Conservation (phyloP, 805 yeast species). For the Nadsonia fulvescens region DNA sequence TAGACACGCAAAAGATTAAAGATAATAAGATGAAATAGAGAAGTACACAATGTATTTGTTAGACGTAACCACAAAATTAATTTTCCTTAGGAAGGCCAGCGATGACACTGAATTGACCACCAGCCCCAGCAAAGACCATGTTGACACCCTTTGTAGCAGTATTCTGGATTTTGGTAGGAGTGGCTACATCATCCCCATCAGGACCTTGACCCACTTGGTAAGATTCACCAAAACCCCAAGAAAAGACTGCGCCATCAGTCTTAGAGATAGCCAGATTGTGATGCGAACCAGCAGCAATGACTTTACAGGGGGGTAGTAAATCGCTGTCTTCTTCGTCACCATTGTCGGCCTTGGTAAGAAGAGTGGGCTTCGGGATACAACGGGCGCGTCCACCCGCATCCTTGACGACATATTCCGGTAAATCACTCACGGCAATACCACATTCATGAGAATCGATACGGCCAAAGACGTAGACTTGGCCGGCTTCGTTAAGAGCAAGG, state of each 20-base stretch:
- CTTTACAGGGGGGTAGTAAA: slow-evolving; percentile 34
- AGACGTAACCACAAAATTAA: too few relatives aligned
- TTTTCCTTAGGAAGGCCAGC: slow-evolving; percentile 48
- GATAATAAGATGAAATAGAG: too few relatives aligned
- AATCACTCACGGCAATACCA: slow-evolving; percentile 49
- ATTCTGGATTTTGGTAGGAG: slow-evolving; percentile 78
- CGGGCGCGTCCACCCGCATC: slow-evolving; percentile 71
- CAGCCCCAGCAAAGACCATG: slow-evolving; percentile 66
- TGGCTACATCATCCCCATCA: slow-evolving; percentile 69
- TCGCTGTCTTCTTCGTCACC: slow-evolving; percentile 11
- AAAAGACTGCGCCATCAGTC: slow-evolving; percentile 64
- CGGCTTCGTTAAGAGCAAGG: slow-evolving; percentile 50
- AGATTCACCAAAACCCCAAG: slow-evolving; percentile 98
- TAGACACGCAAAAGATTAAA: too few relatives aligned
- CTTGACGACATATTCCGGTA: slow-evolving; percentile 53
- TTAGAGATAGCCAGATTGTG: slow-evolving; percentile 71
- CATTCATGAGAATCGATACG: slow-evolving; percentile 86
- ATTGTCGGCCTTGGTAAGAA: slow-evolving; percentile 25
- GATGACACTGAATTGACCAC: slow-evolving; percentile 88
- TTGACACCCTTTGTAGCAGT: slow-evolving; percentile 79
- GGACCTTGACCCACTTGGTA: slow-evolving; percentile 95
- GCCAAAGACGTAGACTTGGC: slow-evolving; percentile 73
- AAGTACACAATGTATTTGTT: too few relatives aligned
- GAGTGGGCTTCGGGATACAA: slow-evolving; percentile 65
- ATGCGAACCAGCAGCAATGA: slow-evolving; percentile 73